A percentile compares a stretch with the other conserved stretches of the same genome.
Evolutionary conservation across 176 grass and related monocot species (phyloP).

Genomic region (Carex myosuroides): DNA sequence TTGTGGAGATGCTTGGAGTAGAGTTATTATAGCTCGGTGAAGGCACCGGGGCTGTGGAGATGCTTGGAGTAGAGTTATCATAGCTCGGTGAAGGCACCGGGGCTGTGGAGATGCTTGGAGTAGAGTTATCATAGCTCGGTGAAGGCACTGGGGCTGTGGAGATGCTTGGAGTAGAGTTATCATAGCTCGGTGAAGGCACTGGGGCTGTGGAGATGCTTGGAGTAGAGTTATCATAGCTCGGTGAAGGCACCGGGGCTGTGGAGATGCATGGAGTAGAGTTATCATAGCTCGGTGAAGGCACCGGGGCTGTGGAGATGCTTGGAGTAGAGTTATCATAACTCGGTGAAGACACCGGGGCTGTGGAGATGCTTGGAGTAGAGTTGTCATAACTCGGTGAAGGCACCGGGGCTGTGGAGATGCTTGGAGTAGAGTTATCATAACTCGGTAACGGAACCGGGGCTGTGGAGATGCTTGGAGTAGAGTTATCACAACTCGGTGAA

Average conservation of each 20-base stretch:
- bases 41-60: neutral
- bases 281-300: no score
- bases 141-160: neutral
- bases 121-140: neutral
- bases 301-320: neutral
- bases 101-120: neutral
- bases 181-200: neutral
- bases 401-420: neutral
- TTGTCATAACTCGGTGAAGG: neutral
- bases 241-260: neutral
- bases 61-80: neutral
- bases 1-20: neutral
- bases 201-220: neutral
- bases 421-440: neutral
- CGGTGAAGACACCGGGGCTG: neutral
- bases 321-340: neutral
- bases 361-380: neutral
- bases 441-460: neutral
- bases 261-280: neutral
- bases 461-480: neutral
- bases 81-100: neutral
- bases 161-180: neutral
- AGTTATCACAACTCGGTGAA: neutral
- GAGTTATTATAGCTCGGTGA: neutral
- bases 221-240: neutral